These are phyloP conservation scores for Coffea eugenioides DNA, from an alignment of 257 asterid genomes.

Conservation along the genomic window DNA sequence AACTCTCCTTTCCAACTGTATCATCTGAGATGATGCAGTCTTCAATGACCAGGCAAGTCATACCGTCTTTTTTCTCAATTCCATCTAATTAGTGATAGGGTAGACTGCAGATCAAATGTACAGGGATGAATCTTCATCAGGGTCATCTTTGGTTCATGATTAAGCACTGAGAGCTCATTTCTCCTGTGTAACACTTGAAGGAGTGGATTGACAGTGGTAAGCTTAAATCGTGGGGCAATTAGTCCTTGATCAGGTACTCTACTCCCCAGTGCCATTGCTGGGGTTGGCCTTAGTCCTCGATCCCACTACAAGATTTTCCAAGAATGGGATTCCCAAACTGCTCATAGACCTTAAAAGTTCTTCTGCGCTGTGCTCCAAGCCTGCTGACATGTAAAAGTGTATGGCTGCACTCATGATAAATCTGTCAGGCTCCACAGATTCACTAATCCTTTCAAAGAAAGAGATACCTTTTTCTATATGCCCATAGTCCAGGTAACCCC, in stretches of 20 bases:
- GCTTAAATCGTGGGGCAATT: neutral
- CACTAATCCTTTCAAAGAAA: conserved; percentile 59
- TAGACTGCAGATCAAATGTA: too few relatives aligned
- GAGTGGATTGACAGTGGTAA: neutral
- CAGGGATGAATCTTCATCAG: too few relatives aligned
- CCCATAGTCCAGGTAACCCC: conserved; percentile 71
- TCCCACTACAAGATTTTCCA: conserved; percentile 61
- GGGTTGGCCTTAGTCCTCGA: conserved; percentile 23
- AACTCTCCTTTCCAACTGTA: too few relatives aligned
- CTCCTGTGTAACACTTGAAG: neutral
- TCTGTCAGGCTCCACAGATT: conserved; percentile 45
- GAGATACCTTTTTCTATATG: conserved; percentile 57
- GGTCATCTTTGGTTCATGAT: too few relatives aligned
- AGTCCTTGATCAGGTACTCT: neutral
- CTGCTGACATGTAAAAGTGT: conserved; percentile 58
- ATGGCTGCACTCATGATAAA: conserved; percentile 70
- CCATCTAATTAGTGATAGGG: too few relatives aligned
- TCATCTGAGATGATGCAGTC: too few relatives aligned
- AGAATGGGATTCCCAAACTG: conserved; percentile 39
- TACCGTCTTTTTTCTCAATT: too few relatives aligned
- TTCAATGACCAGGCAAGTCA: too few relatives aligned
- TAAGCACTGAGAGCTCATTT: too few relatives aligned
- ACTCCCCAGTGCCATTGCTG: neutral
- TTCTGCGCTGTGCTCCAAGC: conserved; percentile 42
- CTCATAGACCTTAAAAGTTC: conserved; percentile 46